Conservation (phyloP, 1,284 basidiomycete genomes). For the Ceratobasidium sp. region DNA sequence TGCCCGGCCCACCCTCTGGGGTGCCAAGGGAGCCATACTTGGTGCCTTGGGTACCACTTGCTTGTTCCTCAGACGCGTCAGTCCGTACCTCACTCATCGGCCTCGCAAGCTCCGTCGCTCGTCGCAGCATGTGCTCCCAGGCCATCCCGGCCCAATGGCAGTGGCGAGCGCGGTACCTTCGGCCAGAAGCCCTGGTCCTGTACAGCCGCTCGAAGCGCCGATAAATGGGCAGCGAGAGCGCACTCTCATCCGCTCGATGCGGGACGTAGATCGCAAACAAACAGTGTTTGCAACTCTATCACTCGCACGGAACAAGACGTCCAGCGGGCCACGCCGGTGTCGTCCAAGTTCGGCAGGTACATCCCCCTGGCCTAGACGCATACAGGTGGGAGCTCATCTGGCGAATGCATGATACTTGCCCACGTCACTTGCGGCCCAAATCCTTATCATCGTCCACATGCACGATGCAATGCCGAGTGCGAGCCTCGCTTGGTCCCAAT, state of each 20-base stretch:
- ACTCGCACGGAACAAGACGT: slow-evolving; percentile 22
- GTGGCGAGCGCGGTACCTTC: slow-evolving; percentile 8
- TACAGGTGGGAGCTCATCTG: slow-evolving; percentile 27
- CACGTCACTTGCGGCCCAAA: slow-evolving; percentile 38
- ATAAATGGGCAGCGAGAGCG: no score
- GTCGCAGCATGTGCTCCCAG: slow-evolving; percentile 38
- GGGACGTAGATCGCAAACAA: slow-evolving; percentile 32
- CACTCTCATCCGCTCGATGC: no score
- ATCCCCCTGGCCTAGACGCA: slow-evolving; percentile 21
- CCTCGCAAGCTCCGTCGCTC: slow-evolving; percentile 18
- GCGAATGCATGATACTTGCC: slow-evolving; percentile 9
- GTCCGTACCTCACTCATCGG: slow-evolving; percentile 25
- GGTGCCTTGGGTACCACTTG: slow-evolving; percentile 42
- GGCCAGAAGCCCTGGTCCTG: slow-evolving; percentile 30
- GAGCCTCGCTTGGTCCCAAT: slow-evolving; percentile 30
- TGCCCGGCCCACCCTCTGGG: slow-evolving; percentile 22
- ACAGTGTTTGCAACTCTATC: slow-evolving; percentile 44
- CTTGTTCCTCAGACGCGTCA: slow-evolving; percentile 34
- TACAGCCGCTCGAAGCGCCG: slow-evolving; percentile 42
- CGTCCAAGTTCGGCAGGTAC: slow-evolving; percentile 25
- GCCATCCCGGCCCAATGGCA: slow-evolving; percentile 40
- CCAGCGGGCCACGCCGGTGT: slow-evolving; percentile 1
- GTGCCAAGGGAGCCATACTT: slow-evolving; percentile 42
- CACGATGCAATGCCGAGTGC: slow-evolving; percentile 38
- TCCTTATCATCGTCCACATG: slow-evolving; percentile 45